Evolutionary conservation across 2,329 filamentous ascomycete genomes (phyloP).

Genomic region (Trichothecium sympodiale): DNA sequence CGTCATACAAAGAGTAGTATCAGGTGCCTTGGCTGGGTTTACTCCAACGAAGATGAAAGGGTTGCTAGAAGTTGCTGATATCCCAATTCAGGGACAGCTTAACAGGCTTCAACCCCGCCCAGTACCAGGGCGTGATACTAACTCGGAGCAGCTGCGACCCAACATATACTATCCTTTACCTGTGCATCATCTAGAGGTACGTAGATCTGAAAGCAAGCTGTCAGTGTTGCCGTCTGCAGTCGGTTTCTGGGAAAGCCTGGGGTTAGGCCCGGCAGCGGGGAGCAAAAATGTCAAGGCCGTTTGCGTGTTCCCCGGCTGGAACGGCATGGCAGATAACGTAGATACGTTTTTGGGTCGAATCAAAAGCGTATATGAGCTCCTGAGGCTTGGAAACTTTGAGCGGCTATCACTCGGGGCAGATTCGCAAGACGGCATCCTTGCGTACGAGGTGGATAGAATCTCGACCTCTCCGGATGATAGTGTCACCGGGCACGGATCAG

Average conservation of each 20-base stretch:
- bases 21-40: not conserved
- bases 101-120: conserved; percentile 39
- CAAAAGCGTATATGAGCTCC: conserved; percentile 60
- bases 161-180: conserved; percentile 51
- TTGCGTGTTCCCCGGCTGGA: conserved; percentile 58
- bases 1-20: conserved; percentile 24
- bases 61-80: conserved; percentile 45
- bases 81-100: conserved; percentile 40
- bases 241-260: conserved; percentile 72
- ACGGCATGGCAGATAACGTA: conserved; percentile 50
- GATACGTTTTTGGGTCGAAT: conserved; percentile 56
- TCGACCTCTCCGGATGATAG: conserved; percentile 28
- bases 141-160: conserved; percentile 34
- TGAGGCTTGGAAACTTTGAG: conserved; percentile 59
- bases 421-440: conserved; percentile 32
- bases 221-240: conserved; percentile 67
- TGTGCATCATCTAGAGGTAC: conserved; percentile 61
- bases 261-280: conserved; percentile 60
- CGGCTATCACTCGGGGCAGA: conserved; percentile 30
- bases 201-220: conserved; percentile 55
- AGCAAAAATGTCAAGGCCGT: conserved; percentile 60
- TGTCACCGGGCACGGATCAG: conserved; percentile 30
- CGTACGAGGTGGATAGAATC: conserved; percentile 37
- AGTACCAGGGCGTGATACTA: conserved; percentile 27
- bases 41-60: conserved; percentile 29